Conservation (phyloP, 2,329 filamentous ascomycete genomes). For the Coniosporium tulheliwenetii region DNA sequence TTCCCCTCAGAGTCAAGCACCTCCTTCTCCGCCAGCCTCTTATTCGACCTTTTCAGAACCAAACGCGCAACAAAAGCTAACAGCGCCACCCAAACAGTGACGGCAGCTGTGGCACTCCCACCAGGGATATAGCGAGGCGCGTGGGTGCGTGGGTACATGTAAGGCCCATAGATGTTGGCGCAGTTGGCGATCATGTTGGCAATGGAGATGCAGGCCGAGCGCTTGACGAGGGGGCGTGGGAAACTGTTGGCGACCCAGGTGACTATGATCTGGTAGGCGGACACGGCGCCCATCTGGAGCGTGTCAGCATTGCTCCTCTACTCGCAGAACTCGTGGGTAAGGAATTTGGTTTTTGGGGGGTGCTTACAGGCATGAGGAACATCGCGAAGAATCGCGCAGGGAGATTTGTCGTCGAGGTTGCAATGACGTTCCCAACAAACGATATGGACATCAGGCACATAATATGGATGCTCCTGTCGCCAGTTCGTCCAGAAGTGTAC, state of each 20-base stretch:
- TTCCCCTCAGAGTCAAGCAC: conserved; percentile 1
- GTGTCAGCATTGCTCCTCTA: not conserved
- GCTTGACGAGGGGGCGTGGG: conserved; percentile 17
- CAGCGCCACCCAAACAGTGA: conserved; percentile 18
- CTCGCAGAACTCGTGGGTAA: too few relatives aligned
- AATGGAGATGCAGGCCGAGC: conserved; percentile 14
- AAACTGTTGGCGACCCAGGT: conserved; percentile 17
- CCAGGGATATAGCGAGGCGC: conserved; percentile 22
- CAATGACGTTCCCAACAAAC: conserved; percentile 39
- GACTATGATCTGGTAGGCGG: conserved; percentile 27
- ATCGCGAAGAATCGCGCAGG: conserved; percentile 45
- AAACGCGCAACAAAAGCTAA: conserved; percentile 18
- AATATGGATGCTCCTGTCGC: conserved; percentile 43
- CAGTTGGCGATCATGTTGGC: conserved; percentile 19
- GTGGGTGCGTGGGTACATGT: conserved; percentile 12
- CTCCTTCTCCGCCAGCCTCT: conserved; percentile 12
- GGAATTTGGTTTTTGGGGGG: too few relatives aligned
- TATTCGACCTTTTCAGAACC: conserved; percentile 19
- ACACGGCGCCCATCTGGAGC: conserved; percentile 10
- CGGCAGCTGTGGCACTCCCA: conserved; percentile 17
- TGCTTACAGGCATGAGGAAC: conserved; percentile 44
- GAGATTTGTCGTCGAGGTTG: conserved; percentile 32
- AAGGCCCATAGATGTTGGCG: conserved; percentile 16
- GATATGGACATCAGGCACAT: conserved; percentile 36
- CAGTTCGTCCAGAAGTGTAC: conserved; percentile 35